phyloP scores from a whole-genome alignment of 2,329 filamentous ascomycete genomes.

The Penicillium digitatum region DNA sequence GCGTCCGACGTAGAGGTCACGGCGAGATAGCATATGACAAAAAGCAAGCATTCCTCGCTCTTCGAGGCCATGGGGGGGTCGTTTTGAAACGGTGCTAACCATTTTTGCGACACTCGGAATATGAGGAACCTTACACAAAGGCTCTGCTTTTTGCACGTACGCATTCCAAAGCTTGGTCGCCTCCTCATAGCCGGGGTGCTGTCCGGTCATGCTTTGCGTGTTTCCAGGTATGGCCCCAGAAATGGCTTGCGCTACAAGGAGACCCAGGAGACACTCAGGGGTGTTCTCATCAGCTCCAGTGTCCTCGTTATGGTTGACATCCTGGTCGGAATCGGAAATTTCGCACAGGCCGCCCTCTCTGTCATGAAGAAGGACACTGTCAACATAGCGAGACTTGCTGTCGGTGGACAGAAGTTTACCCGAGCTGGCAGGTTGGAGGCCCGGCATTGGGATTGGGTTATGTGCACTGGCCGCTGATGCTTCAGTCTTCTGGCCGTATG shows the following conservation, averaged over 20 bases:
- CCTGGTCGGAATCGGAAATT: conserved; percentile 22
- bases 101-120: conserved; percentile 64
- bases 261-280: not conserved
- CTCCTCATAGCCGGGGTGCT: conserved; percentile 26
- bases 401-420: conserved; percentile 8
- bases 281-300: not conserved
- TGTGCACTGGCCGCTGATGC: not conserved
- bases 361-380: conserved; percentile 31
- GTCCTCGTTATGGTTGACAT: not conserved
- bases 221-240: not conserved
- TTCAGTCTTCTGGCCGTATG: not conserved
- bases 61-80: conserved; percentile 28
- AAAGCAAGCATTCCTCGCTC: conserved; percentile 36
- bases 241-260: not conserved
- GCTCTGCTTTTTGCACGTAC: conserved; percentile 71
- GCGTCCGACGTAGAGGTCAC: conserved; percentile 16
- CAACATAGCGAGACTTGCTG: conserved; percentile 45
- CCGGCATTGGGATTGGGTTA: not conserved
- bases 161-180: conserved; percentile 71
- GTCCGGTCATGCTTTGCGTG: conserved; percentile 21
- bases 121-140: conserved; percentile 68
- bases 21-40: conserved; percentile 23
- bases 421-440: not conserved
- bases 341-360: conserved; percentile 26
- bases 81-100: conserved; percentile 57